Base-by-base conservation (phyloP, 306 rosid species). In the Erythrophleum fordii region DNA sequence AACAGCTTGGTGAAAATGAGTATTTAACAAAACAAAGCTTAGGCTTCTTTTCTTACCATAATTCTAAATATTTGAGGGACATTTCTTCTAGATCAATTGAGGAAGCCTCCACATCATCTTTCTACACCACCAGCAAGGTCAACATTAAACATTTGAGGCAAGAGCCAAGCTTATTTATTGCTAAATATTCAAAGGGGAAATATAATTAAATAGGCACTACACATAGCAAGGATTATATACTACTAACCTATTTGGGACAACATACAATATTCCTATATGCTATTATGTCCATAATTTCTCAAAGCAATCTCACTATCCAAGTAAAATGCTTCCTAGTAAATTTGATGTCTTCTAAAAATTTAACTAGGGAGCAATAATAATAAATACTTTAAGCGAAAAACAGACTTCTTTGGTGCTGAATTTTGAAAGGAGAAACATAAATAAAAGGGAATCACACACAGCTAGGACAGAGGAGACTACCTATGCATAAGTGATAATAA, bases 61-160 rank as follows among this genome's bases (percentile, higher is more conserved):
- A 86, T 59, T 87, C 87, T 31, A 88, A 61, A 83, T 90, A 88
- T 72, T 80, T 85, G 88, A 73, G 80, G 73, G 64, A 90, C 79
- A 93, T 80, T 77, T 87, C 90, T 81, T 81, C 90, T 14, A 87
- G 80, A 76, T 84, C 84, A 81, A 84, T 35, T 12, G 77, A 5
- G 1, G 84, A 78, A 5, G 45, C 80, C 68, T 84, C 84, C 73
- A 49, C 62, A 58, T 51, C 25, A 81, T 81, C 84, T 72, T 81
- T 84, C 90, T 87, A 88, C 88, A 69, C 68, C 68, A 78, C 68
- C 78, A 81, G 25, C 48, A 75, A 31, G 16, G 61, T 45, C 56
- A 53, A 52, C 8, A 42, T 58, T 55, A 80, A 80, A 60, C 74
- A 80, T 16, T 45, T 44, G 73, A 76, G 31, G 41, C n/a, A 76